Conservation (phyloP, 495 filamentous ascomycete species). For the Umbilicaria muhlenbergii region DNA sequence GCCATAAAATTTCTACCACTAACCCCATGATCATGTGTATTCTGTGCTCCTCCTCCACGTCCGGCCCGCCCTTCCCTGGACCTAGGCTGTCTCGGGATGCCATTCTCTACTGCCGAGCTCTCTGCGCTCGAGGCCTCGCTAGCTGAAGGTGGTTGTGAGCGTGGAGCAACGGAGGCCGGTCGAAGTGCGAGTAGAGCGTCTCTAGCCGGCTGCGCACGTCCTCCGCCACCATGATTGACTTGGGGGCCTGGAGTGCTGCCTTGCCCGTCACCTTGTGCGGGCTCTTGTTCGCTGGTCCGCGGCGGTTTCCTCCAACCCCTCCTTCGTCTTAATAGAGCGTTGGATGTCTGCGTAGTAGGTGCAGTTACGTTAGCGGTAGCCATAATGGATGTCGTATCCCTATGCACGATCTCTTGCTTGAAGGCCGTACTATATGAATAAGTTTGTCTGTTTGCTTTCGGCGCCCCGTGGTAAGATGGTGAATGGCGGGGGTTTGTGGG, state of each 20-base stretch:
- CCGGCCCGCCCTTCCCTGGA: neutral
- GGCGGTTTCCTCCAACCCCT: neutral
- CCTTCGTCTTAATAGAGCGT: neutral
- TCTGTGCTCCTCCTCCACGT: neutral
- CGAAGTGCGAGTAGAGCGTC: conserved; percentile 1
- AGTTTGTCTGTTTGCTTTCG: neutral
- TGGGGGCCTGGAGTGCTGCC: too few species aligned
- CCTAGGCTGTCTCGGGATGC: conserved; percentile 1
- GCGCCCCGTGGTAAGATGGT: neutral
- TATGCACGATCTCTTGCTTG: neutral
- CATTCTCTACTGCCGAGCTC: conserved; percentile 2
- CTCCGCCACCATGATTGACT: too few species aligned
- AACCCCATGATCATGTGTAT: neutral
- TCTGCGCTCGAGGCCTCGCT: conserved; percentile 8
- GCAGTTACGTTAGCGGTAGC: neutral
- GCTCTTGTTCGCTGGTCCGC: neutral
- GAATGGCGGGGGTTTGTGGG: neutral
- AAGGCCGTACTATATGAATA: neutral
- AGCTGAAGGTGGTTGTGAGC: conserved; percentile 1
- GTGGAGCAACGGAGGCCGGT: conserved; percentile 10
- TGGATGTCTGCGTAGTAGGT: neutral
- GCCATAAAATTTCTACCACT: too few species aligned
- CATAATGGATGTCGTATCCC: neutral
- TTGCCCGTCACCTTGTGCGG: neutral
- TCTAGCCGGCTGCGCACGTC: too few species aligned